Evolutionary conservation across 768 basidiomycete genomes (phyloP).

Genomic region (Galerina sulciceps): DNA sequence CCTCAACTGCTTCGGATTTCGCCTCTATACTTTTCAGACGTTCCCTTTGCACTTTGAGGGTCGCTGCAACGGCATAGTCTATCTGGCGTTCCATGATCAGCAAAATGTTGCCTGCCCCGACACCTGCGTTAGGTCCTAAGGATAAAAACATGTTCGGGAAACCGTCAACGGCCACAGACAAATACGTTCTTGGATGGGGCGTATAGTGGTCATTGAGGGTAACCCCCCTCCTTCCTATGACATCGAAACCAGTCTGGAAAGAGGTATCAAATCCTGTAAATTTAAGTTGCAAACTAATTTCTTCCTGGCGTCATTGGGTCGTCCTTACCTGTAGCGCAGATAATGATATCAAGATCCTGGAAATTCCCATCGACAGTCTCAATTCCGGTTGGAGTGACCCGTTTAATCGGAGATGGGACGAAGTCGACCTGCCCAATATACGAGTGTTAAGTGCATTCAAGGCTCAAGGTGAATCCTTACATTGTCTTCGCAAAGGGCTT

Average conservation of each 20-base stretch:
- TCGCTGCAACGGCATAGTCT: conserved; percentile 57
- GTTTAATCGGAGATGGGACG: conserved; percentile 51
- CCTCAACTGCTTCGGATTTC: conserved; percentile 60
- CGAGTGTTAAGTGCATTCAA: neutral
- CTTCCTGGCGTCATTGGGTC: neutral
- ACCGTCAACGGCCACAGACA: conserved; percentile 60
- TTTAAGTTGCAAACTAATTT: neutral
- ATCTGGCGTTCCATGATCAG: conserved; percentile 59
- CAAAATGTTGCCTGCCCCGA: conserved; percentile 60
- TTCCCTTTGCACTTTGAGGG: conserved; percentile 66
- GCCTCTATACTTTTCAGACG: conserved; percentile 64
- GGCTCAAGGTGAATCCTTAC: conserved; percentile 32
- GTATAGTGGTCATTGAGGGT: conserved; percentile 57
- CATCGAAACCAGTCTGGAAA: conserved; percentile 49
- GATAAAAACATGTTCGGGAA: conserved; percentile 73
- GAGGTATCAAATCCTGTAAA: conserved; percentile 56
- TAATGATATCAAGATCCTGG: conserved; percentile 59
- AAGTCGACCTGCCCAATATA: conserved; percentile 49
- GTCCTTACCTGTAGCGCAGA: conserved; percentile 62
- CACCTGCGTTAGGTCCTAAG: conserved; percentile 59
- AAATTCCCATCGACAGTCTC: conserved; percentile 57
- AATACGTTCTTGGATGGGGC: conserved; percentile 61
- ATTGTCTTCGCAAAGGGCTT: conserved; percentile 66
- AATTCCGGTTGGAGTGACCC: conserved; percentile 57
- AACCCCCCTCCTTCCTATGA: conserved; percentile 57